Conservation (phyloP, 768 basidiomycete genomes). For the Austroboletus eburneus region DNA sequence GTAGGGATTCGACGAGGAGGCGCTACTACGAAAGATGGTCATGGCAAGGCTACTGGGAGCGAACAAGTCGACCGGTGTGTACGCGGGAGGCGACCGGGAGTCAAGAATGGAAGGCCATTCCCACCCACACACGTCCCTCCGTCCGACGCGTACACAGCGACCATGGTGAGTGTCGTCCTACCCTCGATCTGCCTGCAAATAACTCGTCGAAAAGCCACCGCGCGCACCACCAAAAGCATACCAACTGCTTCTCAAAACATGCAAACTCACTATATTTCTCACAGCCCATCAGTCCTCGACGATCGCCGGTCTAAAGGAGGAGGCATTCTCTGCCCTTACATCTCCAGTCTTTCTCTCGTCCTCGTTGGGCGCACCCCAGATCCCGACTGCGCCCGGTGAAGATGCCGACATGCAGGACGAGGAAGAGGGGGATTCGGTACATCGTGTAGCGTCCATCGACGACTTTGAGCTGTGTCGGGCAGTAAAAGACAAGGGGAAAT, state of each 20-base stretch:
- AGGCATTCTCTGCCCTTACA: conserved; percentile 57
- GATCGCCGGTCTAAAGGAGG: conserved; percentile 56
- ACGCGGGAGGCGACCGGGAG: conserved; percentile 17
- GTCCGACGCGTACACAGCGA: background rate
- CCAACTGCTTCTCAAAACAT: conserved; percentile 68
- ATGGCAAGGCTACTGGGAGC: conserved; percentile 34
- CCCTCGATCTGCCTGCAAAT: background rate
- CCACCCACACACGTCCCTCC: no score
- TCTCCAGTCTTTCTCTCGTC: conserved; percentile 39
- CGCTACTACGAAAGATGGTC: conserved; percentile 49
- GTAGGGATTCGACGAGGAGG: conserved; percentile 46
- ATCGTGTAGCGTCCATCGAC: conserved; percentile 30
- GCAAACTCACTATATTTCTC: conserved; percentile 64
- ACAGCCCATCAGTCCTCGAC: conserved; percentile 51
- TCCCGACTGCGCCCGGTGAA: conserved; percentile 29
- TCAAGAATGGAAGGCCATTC: conserved; percentile 25
- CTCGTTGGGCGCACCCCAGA: conserved; percentile 25
- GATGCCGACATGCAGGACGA: conserved; percentile 22
- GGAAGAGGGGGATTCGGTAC: conserved; percentile 23
- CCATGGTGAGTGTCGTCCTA: conserved; percentile 17
- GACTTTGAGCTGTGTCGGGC: conserved; percentile 67
- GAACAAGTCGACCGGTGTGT: conserved; percentile 9
- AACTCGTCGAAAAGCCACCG: conserved; percentile 39
- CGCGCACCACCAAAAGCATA: conserved; percentile 57
- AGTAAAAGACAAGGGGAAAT: conserved; percentile 46